phyloP scores from a whole-genome alignment of 306 rosid species.

The Quercus agrifolia region DNA sequence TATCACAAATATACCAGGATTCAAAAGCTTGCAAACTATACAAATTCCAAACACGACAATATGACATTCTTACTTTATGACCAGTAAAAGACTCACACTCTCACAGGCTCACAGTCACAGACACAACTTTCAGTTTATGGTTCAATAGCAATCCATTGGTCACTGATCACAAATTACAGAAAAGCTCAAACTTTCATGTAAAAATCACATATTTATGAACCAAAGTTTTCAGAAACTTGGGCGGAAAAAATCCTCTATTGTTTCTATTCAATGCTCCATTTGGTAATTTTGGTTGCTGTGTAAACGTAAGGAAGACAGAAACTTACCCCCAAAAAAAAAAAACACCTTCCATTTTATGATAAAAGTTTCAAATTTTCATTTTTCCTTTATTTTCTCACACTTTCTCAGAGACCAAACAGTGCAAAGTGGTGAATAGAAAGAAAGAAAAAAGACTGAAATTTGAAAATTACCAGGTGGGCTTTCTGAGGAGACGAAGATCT shows the following conservation, averaged over 20 bases:
- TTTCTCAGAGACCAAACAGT: background rate
- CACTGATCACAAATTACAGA: background rate
- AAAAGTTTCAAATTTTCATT: background rate
- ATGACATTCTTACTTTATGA: background rate
- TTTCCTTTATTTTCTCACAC: background rate
- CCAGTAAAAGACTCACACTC: background rate
- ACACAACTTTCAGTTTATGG: background rate
- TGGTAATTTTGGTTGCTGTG: background rate
- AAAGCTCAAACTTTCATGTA: background rate
- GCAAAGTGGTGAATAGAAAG: background rate
- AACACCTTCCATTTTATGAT: background rate
- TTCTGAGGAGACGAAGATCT: constrained; percentile 42
- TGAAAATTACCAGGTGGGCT: constrained; percentile 43
- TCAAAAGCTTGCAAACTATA: background rate
- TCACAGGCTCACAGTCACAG: too few relatives aligned
- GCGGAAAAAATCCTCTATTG: too few relatives aligned
- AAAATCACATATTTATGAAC: background rate
- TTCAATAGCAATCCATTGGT: background rate
- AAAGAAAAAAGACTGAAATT: background rate
- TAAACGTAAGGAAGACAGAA: background rate
- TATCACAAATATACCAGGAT: background rate
- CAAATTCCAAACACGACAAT: background rate
- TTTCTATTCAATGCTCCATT: background rate
- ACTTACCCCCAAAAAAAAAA: too few relatives aligned
- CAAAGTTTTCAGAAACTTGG: background rate